Conservation (phyloP, 2,329 filamentous ascomycete genomes). For the Endoconidiophora polonica region DNA sequence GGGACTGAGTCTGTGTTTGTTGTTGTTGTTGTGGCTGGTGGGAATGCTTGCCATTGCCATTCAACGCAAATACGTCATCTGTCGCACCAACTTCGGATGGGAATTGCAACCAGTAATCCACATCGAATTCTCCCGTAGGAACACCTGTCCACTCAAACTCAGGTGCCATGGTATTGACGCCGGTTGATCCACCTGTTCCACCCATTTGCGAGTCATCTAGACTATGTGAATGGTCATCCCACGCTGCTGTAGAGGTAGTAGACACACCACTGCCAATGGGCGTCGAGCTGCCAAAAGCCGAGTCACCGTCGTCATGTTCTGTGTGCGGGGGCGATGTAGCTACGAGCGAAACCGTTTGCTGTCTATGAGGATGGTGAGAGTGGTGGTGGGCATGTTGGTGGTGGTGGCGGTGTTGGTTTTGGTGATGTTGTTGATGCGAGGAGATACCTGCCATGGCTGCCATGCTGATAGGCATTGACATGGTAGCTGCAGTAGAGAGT, state of each 20-base stretch:
- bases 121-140: conserved; percentile 36
- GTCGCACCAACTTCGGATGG: conserved; percentile 29
- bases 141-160: conserved; percentile 39
- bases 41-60: background rate
- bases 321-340: conserved; percentile 27
- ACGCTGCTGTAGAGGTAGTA: conserved; percentile 12
- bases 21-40: background rate
- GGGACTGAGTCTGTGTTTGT: background rate
- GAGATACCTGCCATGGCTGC: background rate
- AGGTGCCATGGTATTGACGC: conserved; percentile 20
- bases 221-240: conserved; percentile 25
- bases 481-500: no score
- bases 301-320: conserved; percentile 23
- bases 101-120: conserved; percentile 43
- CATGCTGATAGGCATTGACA: no score
- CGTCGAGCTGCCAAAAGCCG: conserved; percentile 23
- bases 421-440: background rate
- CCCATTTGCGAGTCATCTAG: conserved; percentile 24
- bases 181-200: conserved; percentile 13
- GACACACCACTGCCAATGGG: conserved; percentile 26
- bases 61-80: conserved; percentile 20
- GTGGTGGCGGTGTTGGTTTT: background rate
- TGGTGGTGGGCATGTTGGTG: background rate
- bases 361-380: background rate
- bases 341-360: conserved; percentile 2